phyloP scores from a whole-genome alignment of 192 early-diverging fungal genomes.

The Ambispora gerdemannii region DNA sequence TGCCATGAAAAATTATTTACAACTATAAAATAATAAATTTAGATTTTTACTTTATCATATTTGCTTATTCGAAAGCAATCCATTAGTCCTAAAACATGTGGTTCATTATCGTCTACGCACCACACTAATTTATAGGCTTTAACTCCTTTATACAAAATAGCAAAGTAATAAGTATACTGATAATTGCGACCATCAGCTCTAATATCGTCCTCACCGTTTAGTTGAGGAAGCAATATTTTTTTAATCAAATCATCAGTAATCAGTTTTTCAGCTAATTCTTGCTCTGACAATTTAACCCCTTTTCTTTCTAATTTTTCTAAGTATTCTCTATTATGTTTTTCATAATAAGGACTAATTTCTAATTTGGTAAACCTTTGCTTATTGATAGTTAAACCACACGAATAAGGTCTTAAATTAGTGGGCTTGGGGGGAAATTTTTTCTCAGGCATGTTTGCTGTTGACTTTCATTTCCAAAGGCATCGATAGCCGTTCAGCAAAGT shows the following conservation, averaged over 20 bases:
- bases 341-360: conserved; percentile 1
- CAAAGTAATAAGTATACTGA: conserved; percentile 16
- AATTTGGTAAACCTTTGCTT: not conserved
- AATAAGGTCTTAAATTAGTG: not conserved
- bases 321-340: not conserved
- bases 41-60: too few species aligned
- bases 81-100: too few species aligned
- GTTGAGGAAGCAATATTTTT: not conserved
- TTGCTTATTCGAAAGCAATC: too few species aligned
- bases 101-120: too few species aligned
- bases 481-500: not conserved
- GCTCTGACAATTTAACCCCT: not conserved
- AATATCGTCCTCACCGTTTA: not conserved
- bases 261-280: not conserved
- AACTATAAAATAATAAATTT: too few species aligned
- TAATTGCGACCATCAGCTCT: conserved; percentile 3
- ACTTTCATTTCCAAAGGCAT: not conserved
- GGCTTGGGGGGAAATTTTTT: not conserved
- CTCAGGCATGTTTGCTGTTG: not conserved
- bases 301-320: not conserved
- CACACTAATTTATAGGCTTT: too few species aligned
- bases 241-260: not conserved
- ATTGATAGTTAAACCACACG: not conserved
- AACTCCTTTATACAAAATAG: not conserved
- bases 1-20: too few species aligned